phyloP scores from a whole-genome alignment of 352 stramenopile genomes.

The Phytopythium litorale region DNA sequence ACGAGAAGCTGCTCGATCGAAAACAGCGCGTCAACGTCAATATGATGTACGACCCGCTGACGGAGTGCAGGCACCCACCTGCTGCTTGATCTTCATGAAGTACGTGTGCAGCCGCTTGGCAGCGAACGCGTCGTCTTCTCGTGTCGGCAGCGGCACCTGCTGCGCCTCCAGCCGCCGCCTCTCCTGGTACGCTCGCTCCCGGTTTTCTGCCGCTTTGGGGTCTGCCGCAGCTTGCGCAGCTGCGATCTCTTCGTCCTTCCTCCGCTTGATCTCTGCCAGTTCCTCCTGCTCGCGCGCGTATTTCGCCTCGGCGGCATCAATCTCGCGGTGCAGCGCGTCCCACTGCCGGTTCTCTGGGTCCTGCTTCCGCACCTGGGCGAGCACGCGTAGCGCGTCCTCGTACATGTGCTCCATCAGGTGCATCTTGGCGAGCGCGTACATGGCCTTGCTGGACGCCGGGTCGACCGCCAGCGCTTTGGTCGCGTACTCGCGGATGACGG shows the following conservation, averaged over 20 bases:
- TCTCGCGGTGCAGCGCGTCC: slow-evolving; percentile 38
- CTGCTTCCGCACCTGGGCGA: slow-evolving; percentile 30
- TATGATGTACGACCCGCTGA: not conserved
- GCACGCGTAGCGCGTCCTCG: slow-evolving; percentile 35
- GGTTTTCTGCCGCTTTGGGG: slow-evolving; percentile 30
- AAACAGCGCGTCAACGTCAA: too few relatives aligned
- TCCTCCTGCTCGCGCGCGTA: slow-evolving; percentile 20
- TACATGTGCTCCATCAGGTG: slow-evolving; percentile 58
- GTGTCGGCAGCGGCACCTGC: slow-evolving; percentile 33
- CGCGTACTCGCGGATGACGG: slow-evolving; percentile 55
- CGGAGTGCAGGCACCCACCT: slow-evolving; percentile 11
- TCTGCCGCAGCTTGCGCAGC: slow-evolving; percentile 6
- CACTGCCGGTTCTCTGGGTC: slow-evolving; percentile 50
- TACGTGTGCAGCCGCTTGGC: slow-evolving; percentile 49
- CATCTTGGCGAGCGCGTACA: slow-evolving; percentile 70
- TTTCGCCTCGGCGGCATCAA: slow-evolving; percentile 32
- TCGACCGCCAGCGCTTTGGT: slow-evolving; percentile 51
- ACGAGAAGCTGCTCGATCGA: slow-evolving; percentile 28
- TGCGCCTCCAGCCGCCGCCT: slow-evolving; percentile 29
- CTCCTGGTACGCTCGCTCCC: slow-evolving; percentile 31
- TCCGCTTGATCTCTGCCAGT: slow-evolving; percentile 29
- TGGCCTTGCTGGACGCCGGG: slow-evolving; percentile 42
- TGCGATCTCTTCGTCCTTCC: slow-evolving; percentile 16
- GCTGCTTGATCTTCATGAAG: slow-evolving; percentile 62
- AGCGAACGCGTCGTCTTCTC: slow-evolving; percentile 67